Conservation (phyloP, 768 basidiomycete genomes). For the Phaffia tasmanica region DNA sequence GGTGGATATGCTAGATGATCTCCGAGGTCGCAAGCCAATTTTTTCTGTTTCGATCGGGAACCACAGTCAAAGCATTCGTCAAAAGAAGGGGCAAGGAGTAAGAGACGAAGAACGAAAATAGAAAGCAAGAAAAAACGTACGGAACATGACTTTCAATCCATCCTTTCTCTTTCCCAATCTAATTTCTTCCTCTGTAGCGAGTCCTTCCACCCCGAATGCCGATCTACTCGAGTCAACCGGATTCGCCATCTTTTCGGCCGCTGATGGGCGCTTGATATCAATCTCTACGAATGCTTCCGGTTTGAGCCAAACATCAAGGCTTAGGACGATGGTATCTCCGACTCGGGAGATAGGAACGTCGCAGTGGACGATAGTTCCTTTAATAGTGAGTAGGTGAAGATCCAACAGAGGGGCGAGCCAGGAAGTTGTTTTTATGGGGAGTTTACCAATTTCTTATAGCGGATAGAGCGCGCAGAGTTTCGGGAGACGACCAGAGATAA, state of each 20-base stretch:
- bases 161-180: constrained; percentile 67
- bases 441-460: constrained; percentile 10
- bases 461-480: neutral
- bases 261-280: constrained; percentile 10
- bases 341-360: constrained; percentile 14
- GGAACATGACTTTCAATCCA: constrained; percentile 62
- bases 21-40: constrained; percentile 2
- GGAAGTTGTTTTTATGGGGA: neutral
- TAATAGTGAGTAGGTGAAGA: constrained; percentile 20
- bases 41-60: neutral
- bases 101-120: constrained; percentile 9
- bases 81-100: constrained; percentile 26
- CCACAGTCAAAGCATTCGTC: neutral
- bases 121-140: constrained; percentile 37
- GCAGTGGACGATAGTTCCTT: constrained; percentile 20
- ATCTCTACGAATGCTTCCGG: constrained; percentile 20
- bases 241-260: neutral
- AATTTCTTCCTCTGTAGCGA: constrained; percentile 56
- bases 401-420: constrained; percentile 26
- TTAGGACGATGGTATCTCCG: constrained; percentile 21
- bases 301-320: constrained; percentile 18
- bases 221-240: neutral
- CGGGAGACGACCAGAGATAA: too few species aligned
- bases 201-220: constrained; percentile 43
- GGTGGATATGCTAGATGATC: neutral